These are phyloP conservation scores for Piloderma croceum DNA, from an alignment of 768 basidiomycete genomes.

Conservation along the genomic window DNA sequence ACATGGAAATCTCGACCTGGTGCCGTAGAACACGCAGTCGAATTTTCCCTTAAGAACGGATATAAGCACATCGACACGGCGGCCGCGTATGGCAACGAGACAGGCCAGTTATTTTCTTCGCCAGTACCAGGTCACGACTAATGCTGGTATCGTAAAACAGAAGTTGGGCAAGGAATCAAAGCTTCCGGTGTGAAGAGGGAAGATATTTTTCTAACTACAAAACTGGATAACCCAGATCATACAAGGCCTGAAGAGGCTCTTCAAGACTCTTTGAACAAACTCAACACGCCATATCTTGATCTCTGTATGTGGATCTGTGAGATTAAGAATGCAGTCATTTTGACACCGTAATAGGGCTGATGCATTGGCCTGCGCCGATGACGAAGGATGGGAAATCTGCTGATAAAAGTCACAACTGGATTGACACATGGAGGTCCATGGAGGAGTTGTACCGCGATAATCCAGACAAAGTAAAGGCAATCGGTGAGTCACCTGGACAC, in stretches of 20 bases:
- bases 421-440: constrained; percentile 78
- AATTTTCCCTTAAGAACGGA: constrained; percentile 64
- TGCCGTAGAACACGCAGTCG: constrained; percentile 68
- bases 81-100: constrained; percentile 66
- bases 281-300: constrained; percentile 75
- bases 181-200: constrained; percentile 65
- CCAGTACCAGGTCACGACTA: no score
- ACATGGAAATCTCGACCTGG: constrained; percentile 76
- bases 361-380: constrained; percentile 84
- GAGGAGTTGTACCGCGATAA: constrained; percentile 59
- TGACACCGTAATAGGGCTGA: constrained; percentile 65
- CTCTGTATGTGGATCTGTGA: constrained; percentile 47
- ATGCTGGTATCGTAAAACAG: no score
- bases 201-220: constrained; percentile 78
- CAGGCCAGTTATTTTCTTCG: no score
- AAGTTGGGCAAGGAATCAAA: constrained; percentile 77
- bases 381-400: constrained; percentile 44
- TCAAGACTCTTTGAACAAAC: constrained; percentile 56
- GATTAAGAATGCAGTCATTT: no score
- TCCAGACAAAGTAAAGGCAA: constrained; percentile 70
- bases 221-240: constrained; percentile 63
- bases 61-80: constrained; percentile 75
- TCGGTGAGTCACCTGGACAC: constrained; percentile 39
- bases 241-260: constrained; percentile 54
- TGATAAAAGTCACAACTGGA: constrained; percentile 52